Evolutionary conservation across 1,284 basidiomycete species (phyloP).

Genomic region (Volvariella surrecta): DNA sequence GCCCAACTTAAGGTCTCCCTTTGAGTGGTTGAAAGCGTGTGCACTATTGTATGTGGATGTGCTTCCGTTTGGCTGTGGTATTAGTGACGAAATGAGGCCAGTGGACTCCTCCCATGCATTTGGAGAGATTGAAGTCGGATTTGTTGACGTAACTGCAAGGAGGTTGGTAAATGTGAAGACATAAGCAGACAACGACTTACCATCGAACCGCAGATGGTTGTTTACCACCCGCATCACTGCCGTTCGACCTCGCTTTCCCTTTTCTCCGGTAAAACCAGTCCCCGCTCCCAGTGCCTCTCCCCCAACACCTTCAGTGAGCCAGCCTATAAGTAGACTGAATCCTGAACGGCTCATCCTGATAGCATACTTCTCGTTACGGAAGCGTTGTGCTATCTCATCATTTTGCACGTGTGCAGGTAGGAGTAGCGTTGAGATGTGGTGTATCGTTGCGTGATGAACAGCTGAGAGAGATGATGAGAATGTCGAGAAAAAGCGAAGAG

Average conservation of each 20-base stretch:
- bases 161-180: slow-evolving; percentile 15
- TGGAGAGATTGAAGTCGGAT: slow-evolving; percentile 51
- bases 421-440: slow-evolving; percentile 77
- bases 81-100: slow-evolving; percentile 69
- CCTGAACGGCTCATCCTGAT: slow-evolving; percentile 89
- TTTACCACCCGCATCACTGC: slow-evolving; percentile 93
- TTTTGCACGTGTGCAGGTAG: slow-evolving; percentile 82
- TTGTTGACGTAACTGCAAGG: slow-evolving; percentile 57
- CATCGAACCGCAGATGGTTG: slow-evolving; percentile 86
- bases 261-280: slow-evolving; percentile 77
- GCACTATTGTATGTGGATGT: slow-evolving; percentile 39
- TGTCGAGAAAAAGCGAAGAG: slow-evolving; percentile 66
- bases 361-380: slow-evolving; percentile 86
- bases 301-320: slow-evolving; percentile 90
- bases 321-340: slow-evolving; percentile 88
- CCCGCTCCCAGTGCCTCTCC: slow-evolving; percentile 79
- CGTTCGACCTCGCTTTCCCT: slow-evolving; percentile 69
- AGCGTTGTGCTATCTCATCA: slow-evolving; percentile 79
- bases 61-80: slow-evolving; percentile 50
- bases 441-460: slow-evolving; percentile 65
- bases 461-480: slow-evolving; percentile 69
- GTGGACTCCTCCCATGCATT: slow-evolving; percentile 77
- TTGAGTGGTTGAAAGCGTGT: slow-evolving; percentile 66
- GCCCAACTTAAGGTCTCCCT: slow-evolving; percentile 78
- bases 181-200: slow-evolving; percentile 34